Conservation (phyloP, 2,329 filamentous ascomycete species). For the Pseudogymnoascus pannorum region DNA sequence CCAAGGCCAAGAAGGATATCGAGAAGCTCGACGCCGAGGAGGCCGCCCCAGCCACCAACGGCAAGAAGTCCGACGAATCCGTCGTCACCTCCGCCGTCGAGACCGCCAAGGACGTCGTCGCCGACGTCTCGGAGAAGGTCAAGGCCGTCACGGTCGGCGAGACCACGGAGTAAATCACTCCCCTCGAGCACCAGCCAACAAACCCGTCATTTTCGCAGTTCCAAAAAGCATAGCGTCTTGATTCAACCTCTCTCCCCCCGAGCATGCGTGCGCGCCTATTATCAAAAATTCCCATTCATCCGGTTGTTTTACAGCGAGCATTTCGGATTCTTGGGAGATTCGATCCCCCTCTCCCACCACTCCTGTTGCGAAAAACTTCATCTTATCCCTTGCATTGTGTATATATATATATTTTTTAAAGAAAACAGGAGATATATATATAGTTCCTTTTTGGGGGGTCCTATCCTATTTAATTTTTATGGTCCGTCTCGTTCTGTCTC, state of each 20-base stretch:
- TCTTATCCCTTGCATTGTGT: slow-evolving; percentile 7
- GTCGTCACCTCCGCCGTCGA: slow-evolving; percentile 22
- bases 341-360: not conserved
- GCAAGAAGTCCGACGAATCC: not conserved
- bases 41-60: slow-evolving; percentile 37
- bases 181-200: not conserved
- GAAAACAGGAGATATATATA: slow-evolving; percentile 3
- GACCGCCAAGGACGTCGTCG: slow-evolving; percentile 43
- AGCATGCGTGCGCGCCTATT: not conserved
- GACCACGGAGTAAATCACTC: slow-evolving; percentile 35
- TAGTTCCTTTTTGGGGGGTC: too few relatives aligned
- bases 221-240: not conserved
- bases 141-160: slow-evolving; percentile 51
- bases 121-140: slow-evolving; percentile 52
- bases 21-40: slow-evolving; percentile 72
- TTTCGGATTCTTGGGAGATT: slow-evolving; percentile 6
- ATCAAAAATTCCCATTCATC: not conserved
- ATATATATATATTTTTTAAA: not conserved
- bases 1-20: slow-evolving; percentile 94
- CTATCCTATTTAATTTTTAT: slow-evolving; percentile 10
- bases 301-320: not conserved
- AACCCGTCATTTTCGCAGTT: not conserved
- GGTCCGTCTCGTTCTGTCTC: not conserved
- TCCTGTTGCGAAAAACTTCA: not conserved
- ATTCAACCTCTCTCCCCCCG: not conserved